Percentiles rank a stretch among this genome's conserved stretches.
phyloP scores from a whole-genome alignment of 495 filamentous ascomycete species.

The Oleoguttula mirabilis region DNA sequence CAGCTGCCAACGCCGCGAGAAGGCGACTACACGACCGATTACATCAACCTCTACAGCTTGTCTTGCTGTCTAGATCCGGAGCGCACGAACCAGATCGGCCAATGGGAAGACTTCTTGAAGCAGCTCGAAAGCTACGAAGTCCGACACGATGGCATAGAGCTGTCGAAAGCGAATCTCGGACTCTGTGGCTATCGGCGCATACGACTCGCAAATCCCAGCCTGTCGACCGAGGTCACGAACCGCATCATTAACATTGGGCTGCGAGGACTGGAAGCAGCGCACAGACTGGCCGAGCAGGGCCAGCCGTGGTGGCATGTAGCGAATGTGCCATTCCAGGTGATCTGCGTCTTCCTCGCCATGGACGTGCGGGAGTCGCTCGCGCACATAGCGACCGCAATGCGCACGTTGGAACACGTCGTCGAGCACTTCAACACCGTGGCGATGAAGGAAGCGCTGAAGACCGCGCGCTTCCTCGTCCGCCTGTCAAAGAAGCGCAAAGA shows the following conservation, averaged over 20 bases:
- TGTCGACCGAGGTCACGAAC: conserved; percentile 23
- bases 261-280: conserved; percentile 23
- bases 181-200: conserved; percentile 39
- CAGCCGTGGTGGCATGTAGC: conserved; percentile 43
- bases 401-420: conserved; percentile 33
- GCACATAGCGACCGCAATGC: conserved; percentile 37
- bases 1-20: conserved; percentile 9
- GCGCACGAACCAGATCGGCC: conserved; percentile 3
- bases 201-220: conserved; percentile 31
- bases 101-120: conserved; percentile 16
- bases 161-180: conserved; percentile 30
- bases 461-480: conserved; percentile 25
- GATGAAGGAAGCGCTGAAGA: conserved; percentile 38
- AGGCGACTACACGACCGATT: conserved; percentile 17
- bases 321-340: conserved; percentile 42
- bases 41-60: conserved; percentile 17
- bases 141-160: conserved; percentile 31
- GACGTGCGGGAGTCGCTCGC: conserved; percentile 35
- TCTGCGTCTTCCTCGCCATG: conserved; percentile 40
- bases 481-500: conserved; percentile 18
- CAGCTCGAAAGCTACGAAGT: conserved; percentile 10
- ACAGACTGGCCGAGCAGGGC: conserved; percentile 25
- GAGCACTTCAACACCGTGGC: conserved; percentile 34
- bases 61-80: conserved; percentile 18
- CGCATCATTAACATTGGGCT: conserved; percentile 21